Evolutionary conservation across 2,329 filamentous ascomycete species (phyloP), one percentile per base, ranked within the genome.

Genomic region (Microascus cirrosus): DNA sequence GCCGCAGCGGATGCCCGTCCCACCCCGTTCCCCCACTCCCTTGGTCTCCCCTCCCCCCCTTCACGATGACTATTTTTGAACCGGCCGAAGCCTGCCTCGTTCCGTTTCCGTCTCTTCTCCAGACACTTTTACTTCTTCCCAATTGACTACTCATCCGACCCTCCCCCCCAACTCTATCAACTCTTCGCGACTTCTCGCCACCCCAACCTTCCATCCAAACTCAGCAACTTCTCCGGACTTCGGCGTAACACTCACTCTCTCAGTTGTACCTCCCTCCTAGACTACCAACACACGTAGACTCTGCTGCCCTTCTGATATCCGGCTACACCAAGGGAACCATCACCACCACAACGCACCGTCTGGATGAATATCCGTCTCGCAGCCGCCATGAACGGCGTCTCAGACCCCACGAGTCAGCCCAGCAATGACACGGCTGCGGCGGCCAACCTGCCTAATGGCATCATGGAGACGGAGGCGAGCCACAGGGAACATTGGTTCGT

Each of bases 401-500:
- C n/a, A 25, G 34, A 58, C 24, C 32, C 56, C 20, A 53, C 39
- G 39, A n/a, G 39, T 6, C 8, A 45, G n/a, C 39, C 39, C 20
- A 48, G 48, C 54, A 39, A 56, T 11, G 22, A 25, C 22, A 22
- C 54, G 24, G 39, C 45, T 18, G 39, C 35, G n/a, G 52, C 50
- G 36, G 36, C 53, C 10, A 35, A 45, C 39, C 65, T 72, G n/a
- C 69, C 70, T 3, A 55, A 60, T 10, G 68, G 65, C 57, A 68
- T 71, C 34, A 61, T 57, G 18, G 65, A 67, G 57, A 72, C 70
- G 1, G 65, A 65, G 18, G 66, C 69, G 15, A 67, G 71, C 60
- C 61, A 64, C 50, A 59, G 62, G 53, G 61, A 66, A 54, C 64
- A 85, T 59, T 82, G 82, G 73, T 95, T 89, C 66, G 86, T 95